Percentiles rank a stretch among this genome's conserved stretches.
phyloP scores from a whole-genome alignment of 2,329 filamentous ascomycete genomes.

The Beauveria brongniartii region DNA sequence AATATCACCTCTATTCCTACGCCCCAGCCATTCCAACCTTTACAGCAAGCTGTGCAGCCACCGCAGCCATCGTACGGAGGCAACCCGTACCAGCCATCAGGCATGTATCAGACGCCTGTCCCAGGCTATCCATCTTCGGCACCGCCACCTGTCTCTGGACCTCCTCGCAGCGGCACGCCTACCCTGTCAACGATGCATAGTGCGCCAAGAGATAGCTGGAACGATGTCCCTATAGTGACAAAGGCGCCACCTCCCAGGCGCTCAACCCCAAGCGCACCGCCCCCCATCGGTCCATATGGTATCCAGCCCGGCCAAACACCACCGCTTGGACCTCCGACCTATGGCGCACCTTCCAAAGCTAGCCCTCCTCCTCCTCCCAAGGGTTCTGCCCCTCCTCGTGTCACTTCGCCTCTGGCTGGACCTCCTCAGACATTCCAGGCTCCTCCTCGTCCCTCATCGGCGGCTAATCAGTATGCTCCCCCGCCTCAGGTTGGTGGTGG shows the following conservation, averaged over 20 bases:
- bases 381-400: constrained; percentile 58
- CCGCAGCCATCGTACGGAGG: constrained; percentile 20
- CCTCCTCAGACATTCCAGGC: constrained; percentile 45
- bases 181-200: constrained; percentile 62
- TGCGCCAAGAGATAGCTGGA: constrained; percentile 72
- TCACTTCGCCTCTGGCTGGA: constrained; percentile 62
- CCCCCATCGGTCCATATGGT: constrained; percentile 69
- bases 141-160: constrained; percentile 29
- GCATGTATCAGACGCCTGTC: constrained; percentile 46
- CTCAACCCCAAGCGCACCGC: constrained; percentile 61
- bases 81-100: constrained; percentile 31
- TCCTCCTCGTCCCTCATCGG: constrained; percentile 52
- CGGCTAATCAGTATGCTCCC: constrained; percentile 45
- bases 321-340: constrained; percentile 51
- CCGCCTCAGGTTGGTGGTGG: constrained; percentile 53
- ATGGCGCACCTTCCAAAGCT: constrained; percentile 52
- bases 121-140: constrained; percentile 31
- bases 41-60: constrained; percentile 20
- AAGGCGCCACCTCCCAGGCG: constrained; percentile 65
- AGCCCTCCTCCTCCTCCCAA: constrained; percentile 79
- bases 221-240: constrained; percentile 82
- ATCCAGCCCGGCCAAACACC: constrained; percentile 48
- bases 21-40: constrained; percentile 12
- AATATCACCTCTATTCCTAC: constrained; percentile 5
- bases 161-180: constrained; percentile 55